Conservation (phyloP, 495 filamentous ascomycete species). For the Staphylotrichum longicolle region DNA sequence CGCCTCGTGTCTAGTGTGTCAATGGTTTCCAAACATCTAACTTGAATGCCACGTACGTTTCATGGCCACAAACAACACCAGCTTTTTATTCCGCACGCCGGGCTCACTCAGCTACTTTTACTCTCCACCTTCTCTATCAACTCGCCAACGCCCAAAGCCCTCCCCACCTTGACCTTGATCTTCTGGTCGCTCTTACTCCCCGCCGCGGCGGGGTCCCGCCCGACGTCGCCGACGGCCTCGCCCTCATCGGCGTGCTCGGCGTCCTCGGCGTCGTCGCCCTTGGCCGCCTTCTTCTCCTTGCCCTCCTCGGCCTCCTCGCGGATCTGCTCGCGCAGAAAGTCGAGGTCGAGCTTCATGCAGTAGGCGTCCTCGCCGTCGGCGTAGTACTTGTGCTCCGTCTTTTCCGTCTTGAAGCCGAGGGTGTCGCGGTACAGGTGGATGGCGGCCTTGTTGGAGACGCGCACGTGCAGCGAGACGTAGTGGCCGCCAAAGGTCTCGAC, state of each 20-base stretch:
- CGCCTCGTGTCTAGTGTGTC: no score
- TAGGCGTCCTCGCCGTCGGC: slow-evolving; percentile 97
- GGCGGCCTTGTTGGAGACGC: slow-evolving; percentile 86
- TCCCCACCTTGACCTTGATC: slow-evolving; percentile 72
- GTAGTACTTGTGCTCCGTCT: slow-evolving; percentile 92
- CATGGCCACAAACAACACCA: background rate
- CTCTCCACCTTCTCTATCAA: slow-evolving; percentile 78
- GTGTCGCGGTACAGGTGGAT: slow-evolving; percentile 91
- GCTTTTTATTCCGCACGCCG: background rate
- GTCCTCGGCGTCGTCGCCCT: slow-evolving; percentile 12
- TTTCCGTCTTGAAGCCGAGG: slow-evolving; percentile 85
- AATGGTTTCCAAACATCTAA: no score
- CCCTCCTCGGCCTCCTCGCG: slow-evolving; percentile 38
- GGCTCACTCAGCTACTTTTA: slow-evolving; percentile 34
- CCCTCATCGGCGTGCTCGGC: slow-evolving; percentile 42
- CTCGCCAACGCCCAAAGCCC: slow-evolving; percentile 77
- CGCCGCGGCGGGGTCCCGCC: slow-evolving; percentile 36
- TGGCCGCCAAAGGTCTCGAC: slow-evolving; percentile 85
- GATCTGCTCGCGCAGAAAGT: slow-evolving; percentile 55
- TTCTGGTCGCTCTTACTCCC: slow-evolving; percentile 36
- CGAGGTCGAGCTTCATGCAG: slow-evolving; percentile 84
- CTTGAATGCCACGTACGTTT: background rate
- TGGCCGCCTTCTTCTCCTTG: slow-evolving; percentile 21
- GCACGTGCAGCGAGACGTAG: slow-evolving; percentile 94
- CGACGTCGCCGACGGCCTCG: slow-evolving; percentile 46